phyloP scores from a whole-genome alignment of 2,329 filamentous ascomycete species.

The Rutstroemia sp. region DNA sequence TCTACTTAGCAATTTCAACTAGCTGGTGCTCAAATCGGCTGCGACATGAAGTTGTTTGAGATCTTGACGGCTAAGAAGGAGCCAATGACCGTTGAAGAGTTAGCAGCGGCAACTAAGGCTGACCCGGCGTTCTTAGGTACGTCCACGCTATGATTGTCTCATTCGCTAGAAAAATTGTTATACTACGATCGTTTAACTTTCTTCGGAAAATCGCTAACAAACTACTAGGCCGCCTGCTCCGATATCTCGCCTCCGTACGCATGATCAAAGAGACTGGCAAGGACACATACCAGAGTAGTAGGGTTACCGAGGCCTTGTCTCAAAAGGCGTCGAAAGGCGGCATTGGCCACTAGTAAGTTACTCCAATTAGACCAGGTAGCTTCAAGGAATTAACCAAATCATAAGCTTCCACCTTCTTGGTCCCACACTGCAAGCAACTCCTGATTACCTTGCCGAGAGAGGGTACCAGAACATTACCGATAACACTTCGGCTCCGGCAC shows the following conservation, averaged over 20 bases:
- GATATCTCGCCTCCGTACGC: constrained; percentile 6
- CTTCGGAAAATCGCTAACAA: not conserved
- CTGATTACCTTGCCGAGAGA: constrained; percentile 27
- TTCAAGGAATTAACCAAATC: too few relatives aligned
- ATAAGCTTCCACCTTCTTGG: constrained; percentile 20
- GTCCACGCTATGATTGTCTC: not conserved
- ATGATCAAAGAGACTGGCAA: constrained; percentile 2
- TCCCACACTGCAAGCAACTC: constrained; percentile 23
- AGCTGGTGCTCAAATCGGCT: constrained; percentile 1
- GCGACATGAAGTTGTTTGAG: constrained; percentile 3
- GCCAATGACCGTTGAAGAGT: not conserved
- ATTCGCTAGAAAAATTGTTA: not conserved
- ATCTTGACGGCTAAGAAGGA: not conserved
- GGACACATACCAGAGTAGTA: constrained; percentile 1
- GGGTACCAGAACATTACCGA: constrained; percentile 11
- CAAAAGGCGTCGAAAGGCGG: not conserved
- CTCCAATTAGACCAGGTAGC: too few relatives aligned
- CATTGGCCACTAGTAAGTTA: constrained; percentile 2
- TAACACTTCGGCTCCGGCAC: not conserved
- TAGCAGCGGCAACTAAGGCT: not conserved
- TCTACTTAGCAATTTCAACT: constrained; percentile 6
- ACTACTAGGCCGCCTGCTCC: not conserved
- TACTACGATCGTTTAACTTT: not conserved
- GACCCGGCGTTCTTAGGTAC: constrained; percentile 4
- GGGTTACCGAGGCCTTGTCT: not conserved